These are phyloP conservation scores for Penicillium sp. DNA, from an alignment of 2,329 filamentous ascomycete species.

Conservation along the genomic window DNA sequence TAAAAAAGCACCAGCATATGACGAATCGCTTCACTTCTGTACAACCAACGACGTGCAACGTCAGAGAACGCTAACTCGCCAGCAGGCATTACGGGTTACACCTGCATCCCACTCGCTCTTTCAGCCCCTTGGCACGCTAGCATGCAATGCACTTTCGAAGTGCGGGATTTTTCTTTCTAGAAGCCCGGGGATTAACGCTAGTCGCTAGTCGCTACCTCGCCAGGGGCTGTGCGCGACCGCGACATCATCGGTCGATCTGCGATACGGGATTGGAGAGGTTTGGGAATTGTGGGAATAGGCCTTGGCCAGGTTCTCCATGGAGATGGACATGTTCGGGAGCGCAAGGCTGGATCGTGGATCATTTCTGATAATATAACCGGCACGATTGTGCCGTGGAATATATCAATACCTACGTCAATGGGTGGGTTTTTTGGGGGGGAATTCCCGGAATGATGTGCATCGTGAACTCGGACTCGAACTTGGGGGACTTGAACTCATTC, in stretches of 20 bases:
- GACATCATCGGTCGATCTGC: conserved; percentile 9
- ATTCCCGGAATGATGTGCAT: not conserved
- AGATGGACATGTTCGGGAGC: not conserved
- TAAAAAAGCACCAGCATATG: not conserved
- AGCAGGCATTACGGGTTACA: not conserved
- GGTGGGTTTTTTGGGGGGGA: not conserved
- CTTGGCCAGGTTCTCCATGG: not conserved
- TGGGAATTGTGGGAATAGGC: not conserved
- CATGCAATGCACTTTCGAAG: not conserved
- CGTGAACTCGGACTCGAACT: not conserved
- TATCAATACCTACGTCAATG: not conserved
- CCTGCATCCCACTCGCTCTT: not conserved
- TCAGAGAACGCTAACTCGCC: not conserved
- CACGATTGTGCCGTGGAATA: conserved; percentile 1
- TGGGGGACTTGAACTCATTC: not conserved
- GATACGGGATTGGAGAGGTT: conserved; percentile 3
- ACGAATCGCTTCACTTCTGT: not conserved
- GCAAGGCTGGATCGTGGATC: conserved; percentile 3
- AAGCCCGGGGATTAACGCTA: conserved; percentile 11
- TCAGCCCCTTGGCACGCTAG: conserved; percentile 5
- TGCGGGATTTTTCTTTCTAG: conserved; percentile 24
- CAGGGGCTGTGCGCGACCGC: conserved; percentile 15
- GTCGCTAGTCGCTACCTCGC: not conserved
- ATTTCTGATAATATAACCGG: conserved; percentile 1
- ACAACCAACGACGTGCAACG: not conserved